Evolutionary conservation across 2,329 filamentous ascomycete genomes (phyloP), one percentile per base, ranked within the genome.

Genomic region (Microcyclosporella mali): DNA sequence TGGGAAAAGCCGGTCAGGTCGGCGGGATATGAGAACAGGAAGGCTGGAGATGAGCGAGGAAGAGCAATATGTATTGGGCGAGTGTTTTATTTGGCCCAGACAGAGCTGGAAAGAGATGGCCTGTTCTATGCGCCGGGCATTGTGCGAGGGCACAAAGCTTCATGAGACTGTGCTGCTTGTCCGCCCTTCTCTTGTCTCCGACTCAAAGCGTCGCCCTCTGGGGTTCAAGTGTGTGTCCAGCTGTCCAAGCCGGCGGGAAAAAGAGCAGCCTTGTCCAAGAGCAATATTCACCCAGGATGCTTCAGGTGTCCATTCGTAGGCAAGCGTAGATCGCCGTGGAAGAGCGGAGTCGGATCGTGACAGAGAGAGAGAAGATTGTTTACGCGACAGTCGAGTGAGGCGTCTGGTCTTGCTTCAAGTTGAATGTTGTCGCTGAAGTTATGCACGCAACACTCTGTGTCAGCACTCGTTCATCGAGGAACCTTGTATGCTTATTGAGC

Each of bases 31-130:
- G 14, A 39, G 37, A 34, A 34, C 7, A 17, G 21, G 28, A 38
- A 38, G 37, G 27, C 12, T 3, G 27, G 27, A 6, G 17, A n/a
- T n/a, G 37, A 39, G 37, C 27, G 25, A 16, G 12, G 37, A 18
- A 14, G 37, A 31, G 37, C 27, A 39, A 39, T 39, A 39, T 39
- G 37, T 39, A 39, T 28, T 12, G 28, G 38, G 15, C 21, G 21
- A 25, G n/a, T 35, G 18, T 43, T 40, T n/a, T 25, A 33, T 41
- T 41, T 41, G 39, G 39, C n/a, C 39, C 36, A 33, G 38, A 31
- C 38, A 33, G 29, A 12, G 38, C 38, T 33, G 38, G 29, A 30
- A 34, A 25, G 21, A 35, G 17, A 16, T 35, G 39, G 19, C n/a
- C 18, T 12, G 15, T 35, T 29, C 31, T 41, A 41, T 21, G 29